phyloP scores from a whole-genome alignment of 257 asterid genomes.

The Primulina huaijiensis region DNA sequence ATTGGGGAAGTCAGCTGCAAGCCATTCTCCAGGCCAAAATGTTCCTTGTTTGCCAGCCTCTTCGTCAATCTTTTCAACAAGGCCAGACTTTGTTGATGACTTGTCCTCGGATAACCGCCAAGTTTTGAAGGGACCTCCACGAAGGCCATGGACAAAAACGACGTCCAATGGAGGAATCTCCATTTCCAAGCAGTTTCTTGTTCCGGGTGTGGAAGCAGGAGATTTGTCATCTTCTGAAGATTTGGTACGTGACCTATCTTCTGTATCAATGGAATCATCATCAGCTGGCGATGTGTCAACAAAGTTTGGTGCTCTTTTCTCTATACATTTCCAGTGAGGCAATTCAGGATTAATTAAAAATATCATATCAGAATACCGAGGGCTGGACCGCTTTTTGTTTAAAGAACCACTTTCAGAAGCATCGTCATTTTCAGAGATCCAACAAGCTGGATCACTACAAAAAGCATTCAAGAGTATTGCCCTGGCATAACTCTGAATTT shows the following conservation, averaged over 20 bases:
- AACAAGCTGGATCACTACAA: constrained; percentile 48
- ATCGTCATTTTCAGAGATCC: constrained; percentile 40
- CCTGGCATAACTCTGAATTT: constrained; percentile 88
- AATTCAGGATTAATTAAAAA: constrained; percentile 79
- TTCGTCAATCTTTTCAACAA: constrained; percentile 97
- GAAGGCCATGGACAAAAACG: constrained; percentile 94
- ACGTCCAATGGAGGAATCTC: constrained; percentile 74
- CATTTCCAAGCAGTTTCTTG: constrained; percentile 40
- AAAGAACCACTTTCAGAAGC: constrained; percentile 33
- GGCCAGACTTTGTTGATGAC: constrained; percentile 97
- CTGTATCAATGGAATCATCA: constrained; percentile 45
- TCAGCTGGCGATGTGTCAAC: constrained; percentile 31
- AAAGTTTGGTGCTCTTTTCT: constrained; percentile 30
- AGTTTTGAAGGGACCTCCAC: constrained; percentile 98
- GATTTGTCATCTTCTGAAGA: constrained; percentile 32
- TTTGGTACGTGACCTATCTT: constrained; percentile 29
- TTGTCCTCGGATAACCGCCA: constrained; percentile 98
- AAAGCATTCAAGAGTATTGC: constrained; percentile 79
- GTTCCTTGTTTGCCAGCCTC: constrained; percentile 98
- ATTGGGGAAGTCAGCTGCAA: constrained; percentile 85
- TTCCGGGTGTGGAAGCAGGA: constrained; percentile 53
- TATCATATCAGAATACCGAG: constrained; percentile 74
- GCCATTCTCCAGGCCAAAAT: constrained; percentile 99
- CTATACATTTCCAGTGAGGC: constrained; percentile 84
- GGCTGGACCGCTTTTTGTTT: constrained; percentile 38